Base-by-base conservation (phyloP, 2,329 filamentous ascomycete genomes). In the Aciculosporium take region DNA sequence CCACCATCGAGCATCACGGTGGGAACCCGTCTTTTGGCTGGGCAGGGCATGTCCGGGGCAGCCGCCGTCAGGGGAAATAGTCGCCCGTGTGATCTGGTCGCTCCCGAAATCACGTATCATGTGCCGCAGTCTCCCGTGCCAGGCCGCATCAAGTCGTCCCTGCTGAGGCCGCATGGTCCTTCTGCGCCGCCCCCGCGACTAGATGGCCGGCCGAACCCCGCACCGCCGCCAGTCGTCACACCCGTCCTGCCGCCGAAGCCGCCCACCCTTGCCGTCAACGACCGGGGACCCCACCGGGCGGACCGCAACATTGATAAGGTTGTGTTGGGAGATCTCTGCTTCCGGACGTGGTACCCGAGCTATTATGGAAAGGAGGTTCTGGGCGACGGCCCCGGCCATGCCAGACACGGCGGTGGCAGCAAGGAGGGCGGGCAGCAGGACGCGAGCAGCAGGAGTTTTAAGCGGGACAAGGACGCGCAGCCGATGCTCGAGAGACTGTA, bases 301-400 rank as follows among this genome's bases (percentile, higher is more conserved):
- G 79, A 82, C 51, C 82, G 83, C 43, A 94, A 93, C 58, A 81
- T 95, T 49, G 77, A 86, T 55, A 84, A 85, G 56, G 84, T 95
- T 39, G 80, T 94, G 41, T 69, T 95, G 46, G 89, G 88, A 4
- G 77, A 87, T 52, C 69, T 91, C 25, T 77, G 79, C 52, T 93
- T 95, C 64, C 79, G 80, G 52, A 83, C 88, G 3, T 94, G 88
- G 87, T 95, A 91, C 59, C 85, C 87, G 7, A 93, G 85, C 13
- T 91, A 88, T 60, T 94, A 95, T 59, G 69, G 68, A 63, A 94
- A 74, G 67, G 87, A 79, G 42, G 65, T 78, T 7, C 60, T 79
- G 4, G 74, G 73, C 10, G 71, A 76, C 41, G 52, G 59, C n/a
- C 56, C 57, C 1, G 56, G 55, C 3, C 55, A 56, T 37, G 42